A percentile compares a stretch with the other conserved stretches of the same genome.
Conservation (phyloP, 1,139 yeast genomes). For the Saccharomyces pastorianus region DNA sequence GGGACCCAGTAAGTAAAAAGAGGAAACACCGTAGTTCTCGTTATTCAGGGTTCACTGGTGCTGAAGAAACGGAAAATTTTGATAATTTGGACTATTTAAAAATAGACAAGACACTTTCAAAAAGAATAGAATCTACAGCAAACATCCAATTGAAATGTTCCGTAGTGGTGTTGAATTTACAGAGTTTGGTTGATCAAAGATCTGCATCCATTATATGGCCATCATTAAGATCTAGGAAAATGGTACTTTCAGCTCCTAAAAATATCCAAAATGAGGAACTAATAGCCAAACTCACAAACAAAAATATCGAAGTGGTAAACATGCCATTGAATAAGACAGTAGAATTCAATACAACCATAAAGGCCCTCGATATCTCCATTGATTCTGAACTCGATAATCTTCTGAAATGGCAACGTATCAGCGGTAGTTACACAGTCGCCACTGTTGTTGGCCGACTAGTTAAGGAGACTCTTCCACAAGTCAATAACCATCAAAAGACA, state of each 20-base stretch:
- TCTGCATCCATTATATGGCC: slow-evolving; percentile 75
- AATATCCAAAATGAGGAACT: slow-evolving; percentile 20
- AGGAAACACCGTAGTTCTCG: slow-evolving; percentile 10
- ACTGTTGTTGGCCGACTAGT: slow-evolving; percentile 70
- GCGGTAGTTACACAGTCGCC: slow-evolving; percentile 75
- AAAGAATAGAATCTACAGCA: slow-evolving; percentile 35
- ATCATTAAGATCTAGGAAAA: slow-evolving; percentile 67
- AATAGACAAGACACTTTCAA: slow-evolving; percentile 42
- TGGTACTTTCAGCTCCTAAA: slow-evolving; percentile 48
- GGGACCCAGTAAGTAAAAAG: slow-evolving; percentile 16
- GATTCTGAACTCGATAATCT: slow-evolving; percentile 57
- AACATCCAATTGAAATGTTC: slow-evolving; percentile 57
- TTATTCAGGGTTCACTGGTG: slow-evolving; percentile 12
- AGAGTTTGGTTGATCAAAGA: slow-evolving; percentile 82
- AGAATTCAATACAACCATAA: slow-evolving; percentile 50
- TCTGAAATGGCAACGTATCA: slow-evolving; percentile 76
- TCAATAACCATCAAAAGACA: slow-evolving; percentile 9
- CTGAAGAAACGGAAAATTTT: slow-evolving; percentile 21
- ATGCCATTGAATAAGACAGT: slow-evolving; percentile 39
- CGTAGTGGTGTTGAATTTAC: slow-evolving; percentile 68
- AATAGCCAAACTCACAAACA: slow-evolving; percentile 17
- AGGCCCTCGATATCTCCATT: slow-evolving; percentile 63
- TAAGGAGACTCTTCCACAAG: slow-evolving; percentile 31
- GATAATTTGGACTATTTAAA: slow-evolving; percentile 48
- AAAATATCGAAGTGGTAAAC: slow-evolving; percentile 31